A percentile compares a stretch with the other conserved stretches of the same genome.
phyloP scores from a whole-genome alignment of 257 asterid genomes.

The Scutellaria minor region DNA sequence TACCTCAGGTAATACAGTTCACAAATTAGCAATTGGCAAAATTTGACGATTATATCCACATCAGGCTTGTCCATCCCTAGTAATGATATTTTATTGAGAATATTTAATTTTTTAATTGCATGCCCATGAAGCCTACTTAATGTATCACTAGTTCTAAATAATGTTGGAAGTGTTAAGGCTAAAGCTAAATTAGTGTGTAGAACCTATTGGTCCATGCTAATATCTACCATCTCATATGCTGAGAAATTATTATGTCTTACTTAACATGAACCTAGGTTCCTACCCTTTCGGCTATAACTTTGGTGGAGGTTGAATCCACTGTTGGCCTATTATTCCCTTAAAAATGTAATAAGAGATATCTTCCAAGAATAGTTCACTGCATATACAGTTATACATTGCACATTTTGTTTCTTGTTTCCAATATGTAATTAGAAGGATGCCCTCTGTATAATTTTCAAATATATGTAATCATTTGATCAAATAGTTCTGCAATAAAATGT shows the following conservation, averaged over 20 bases:
- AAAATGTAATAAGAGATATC: neutral
- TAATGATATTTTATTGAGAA: neutral
- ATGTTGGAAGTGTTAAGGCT: neutral
- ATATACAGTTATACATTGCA: neutral
- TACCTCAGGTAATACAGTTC: constrained; percentile 62
- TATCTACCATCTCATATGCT: neutral
- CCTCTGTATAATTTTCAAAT: neutral
- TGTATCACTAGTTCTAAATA: neutral
- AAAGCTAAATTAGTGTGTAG: neutral
- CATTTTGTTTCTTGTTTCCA: neutral
- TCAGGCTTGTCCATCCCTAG: neutral
- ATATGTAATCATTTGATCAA: neutral
- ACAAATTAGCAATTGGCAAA: constrained; percentile 1
- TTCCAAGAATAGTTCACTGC: neutral
- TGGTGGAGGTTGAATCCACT: neutral
- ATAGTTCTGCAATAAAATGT: neutral
- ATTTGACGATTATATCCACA: constrained; percentile 5
- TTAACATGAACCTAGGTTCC: neutral
- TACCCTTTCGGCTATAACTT: constrained; percentile 13
- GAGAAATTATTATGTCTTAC: neutral
- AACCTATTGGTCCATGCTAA: neutral
- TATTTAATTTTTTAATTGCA: neutral
- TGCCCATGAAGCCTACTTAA: neutral
- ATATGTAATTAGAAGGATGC: neutral
- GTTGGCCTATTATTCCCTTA: neutral